Base-by-base conservation (phyloP, 1,284 basidiomycete genomes). In the Phylloboletellus chloephorus region DNA sequence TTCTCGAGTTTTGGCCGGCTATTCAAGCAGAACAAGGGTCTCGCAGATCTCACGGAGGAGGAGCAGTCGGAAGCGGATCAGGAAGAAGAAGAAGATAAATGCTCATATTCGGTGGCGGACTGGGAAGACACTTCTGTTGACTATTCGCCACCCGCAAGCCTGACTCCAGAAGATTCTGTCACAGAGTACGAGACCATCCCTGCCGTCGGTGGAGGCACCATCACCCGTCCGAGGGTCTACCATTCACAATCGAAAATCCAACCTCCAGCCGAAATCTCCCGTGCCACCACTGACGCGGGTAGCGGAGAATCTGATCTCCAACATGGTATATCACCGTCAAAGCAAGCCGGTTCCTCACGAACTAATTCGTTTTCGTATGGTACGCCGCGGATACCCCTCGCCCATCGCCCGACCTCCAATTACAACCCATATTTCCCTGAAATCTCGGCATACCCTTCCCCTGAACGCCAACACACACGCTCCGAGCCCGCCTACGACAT, bases 21-120 rank as follows among this genome's bases (percentile, higher is more conserved):
- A 7, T 90, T 87, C 48, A 66, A 68, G 1, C 72, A 74, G 1
- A 76, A 73, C 48, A 78, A 78, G 48, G 88, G 88, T 9, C 71
- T 91, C 3, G 86, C 79, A 3, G 86, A 88, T 54, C 76, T 90
- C n/a, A 67, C 80, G 0, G 87, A 89, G 57, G 87, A 89, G 57
- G 83, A 88, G 51, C 52, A 59, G n/a, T 65, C 61, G 19, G 73
- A 71, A 9, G 61, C 67, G n/a, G 74, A 72, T 11, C 71, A 71
- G 23, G 65, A 67, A 29, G 69, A 74, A n/a, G 72, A 68, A 15
- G 68, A 66, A n/a, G 68, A 57, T 3, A 22, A 21, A 15, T 21
- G 58, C 13, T 74, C 79, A 5, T 82, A 78, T 46, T 78, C 80
- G 44, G 68, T 77, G 20, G 67, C 78, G 6, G 79, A 82, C 37